phyloP scores from a whole-genome alignment of 495 filamentous ascomycete species.

The Ascobolus immersus region DNA sequence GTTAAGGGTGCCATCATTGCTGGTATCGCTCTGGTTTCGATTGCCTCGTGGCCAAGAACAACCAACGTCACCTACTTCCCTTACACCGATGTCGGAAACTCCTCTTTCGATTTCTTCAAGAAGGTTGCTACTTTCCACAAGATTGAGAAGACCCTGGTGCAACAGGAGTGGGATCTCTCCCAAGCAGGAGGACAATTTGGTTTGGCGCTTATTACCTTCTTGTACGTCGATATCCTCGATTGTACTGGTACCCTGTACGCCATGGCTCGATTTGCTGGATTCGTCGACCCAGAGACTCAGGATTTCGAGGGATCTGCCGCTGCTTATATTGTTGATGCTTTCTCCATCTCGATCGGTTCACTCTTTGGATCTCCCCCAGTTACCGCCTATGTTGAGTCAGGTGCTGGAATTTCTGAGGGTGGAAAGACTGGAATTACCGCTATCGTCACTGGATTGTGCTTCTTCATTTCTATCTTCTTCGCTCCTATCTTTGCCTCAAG shows the following conservation, averaged over 20 bases:
- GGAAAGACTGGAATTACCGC: constrained; percentile 60
- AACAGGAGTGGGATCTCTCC: constrained; percentile 41
- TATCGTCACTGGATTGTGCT: constrained; percentile 48
- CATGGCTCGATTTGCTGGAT: constrained; percentile 53
- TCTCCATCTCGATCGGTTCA: constrained; percentile 51
- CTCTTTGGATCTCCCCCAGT: constrained; percentile 50
- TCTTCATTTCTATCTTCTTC: constrained; percentile 70
- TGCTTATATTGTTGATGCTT: constrained; percentile 55
- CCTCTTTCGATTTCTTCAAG: constrained; percentile 57
- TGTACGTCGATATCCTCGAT: constrained; percentile 61
- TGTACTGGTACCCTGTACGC: constrained; percentile 44
- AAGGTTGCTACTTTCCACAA: constrained; percentile 57
- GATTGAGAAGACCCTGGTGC: constrained; percentile 36
- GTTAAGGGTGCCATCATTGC: constrained; percentile 60
- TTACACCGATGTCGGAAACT: constrained; percentile 35
- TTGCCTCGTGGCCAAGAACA: constrained; percentile 57
- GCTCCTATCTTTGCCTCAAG: constrained; percentile 61
- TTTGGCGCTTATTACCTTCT: constrained; percentile 55
- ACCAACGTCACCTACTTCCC: constrained; percentile 58
- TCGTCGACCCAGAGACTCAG: constrained; percentile 29
- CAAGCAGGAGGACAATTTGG: constrained; percentile 43
- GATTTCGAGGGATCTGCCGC: constrained; percentile 59
- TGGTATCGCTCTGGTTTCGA: constrained; percentile 55
- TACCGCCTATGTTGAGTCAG: constrained; percentile 61
- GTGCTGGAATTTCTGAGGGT: constrained; percentile 62